phyloP scores from a whole-genome alignment of 345 rosid species.

The Salix caprea region DNA sequence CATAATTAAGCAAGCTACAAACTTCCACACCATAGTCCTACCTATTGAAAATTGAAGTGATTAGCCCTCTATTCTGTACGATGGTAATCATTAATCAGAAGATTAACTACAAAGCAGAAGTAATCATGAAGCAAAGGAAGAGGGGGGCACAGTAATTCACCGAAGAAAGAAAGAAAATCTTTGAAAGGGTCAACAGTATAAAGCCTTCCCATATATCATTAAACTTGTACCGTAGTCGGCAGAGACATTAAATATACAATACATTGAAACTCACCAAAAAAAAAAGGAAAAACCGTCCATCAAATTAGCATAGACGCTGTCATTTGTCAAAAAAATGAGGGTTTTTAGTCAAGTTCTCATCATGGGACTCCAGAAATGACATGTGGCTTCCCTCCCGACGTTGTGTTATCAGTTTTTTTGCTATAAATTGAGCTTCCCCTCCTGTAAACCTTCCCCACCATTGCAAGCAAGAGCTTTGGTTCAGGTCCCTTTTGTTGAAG shows the following conservation, averaged over 20 bases:
- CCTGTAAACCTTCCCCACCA: background rate
- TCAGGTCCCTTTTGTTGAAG: background rate
- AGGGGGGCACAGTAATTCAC: background rate
- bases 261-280: background rate
- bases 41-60: background rate
- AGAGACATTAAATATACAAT: background rate
- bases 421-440: constrained; percentile 31
- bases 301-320: background rate
- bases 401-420: constrained; percentile 4
- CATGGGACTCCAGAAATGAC: constrained; percentile 21
- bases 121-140: constrained; percentile 16
- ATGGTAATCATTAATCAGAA: constrained; percentile 22
- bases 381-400: constrained; percentile 28
- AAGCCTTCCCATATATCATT: background rate
- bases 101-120: constrained; percentile 20
- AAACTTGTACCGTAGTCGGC: constrained; percentile 19
- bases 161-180: background rate
- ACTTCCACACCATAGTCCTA: background rate
- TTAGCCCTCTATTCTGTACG: background rate
- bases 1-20: background rate
- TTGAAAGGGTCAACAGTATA: background rate
- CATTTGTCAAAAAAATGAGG: background rate
- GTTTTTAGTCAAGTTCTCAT: constrained; percentile 22
- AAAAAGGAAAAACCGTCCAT: background rate
- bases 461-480: background rate